Evolutionary conservation across 2,329 filamentous ascomycete genomes (phyloP), one percentile per base, ranked within the genome.

Genomic region (Bisporella sp.): DNA sequence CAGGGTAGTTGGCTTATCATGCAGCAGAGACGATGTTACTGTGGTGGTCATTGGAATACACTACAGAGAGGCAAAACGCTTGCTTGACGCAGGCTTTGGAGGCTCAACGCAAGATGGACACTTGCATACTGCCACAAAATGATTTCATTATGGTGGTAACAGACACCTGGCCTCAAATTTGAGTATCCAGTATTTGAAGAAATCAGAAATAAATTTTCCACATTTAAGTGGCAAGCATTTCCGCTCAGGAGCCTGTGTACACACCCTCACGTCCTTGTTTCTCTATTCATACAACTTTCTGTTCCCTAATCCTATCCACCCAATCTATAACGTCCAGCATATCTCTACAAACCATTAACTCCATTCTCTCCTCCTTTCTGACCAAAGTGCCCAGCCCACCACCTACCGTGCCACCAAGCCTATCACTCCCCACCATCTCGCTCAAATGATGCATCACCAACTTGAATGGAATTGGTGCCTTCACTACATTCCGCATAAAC

Each of bases 381-480:
- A 85, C 64, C 33, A 66, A 42, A 1, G 55, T 54, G 66, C 2
- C 63, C 64, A 65, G 79, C 79, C 60, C 78, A 71, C 9, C 71
- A 0, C 75, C 45, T 64, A 2, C 63, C 64, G 65, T 80, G 79
- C 60, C 77, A 71, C 9, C 71, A 1, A 74, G 74, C 65, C 80
- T 74, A 12, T 78, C 79, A 4, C 78, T 76, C 1, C 71, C 74
- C 56, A 73, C 77, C 83, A 88, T 87, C 68, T 87, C 81, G 50
- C 72, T 74, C 31, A 87, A 63, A 63, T 87, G 84, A 63, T 87
- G 83, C 50, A 82, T 70, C 5, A 78, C 75, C 41, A 87, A 68
- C 64, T 83, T 82, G 55, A 80, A 75, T 2, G 82, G 82, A 31
- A 87, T 69, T 5, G 83, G 82, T 1, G 71, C 72, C 39, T 72